Percentiles rank a stretch among this genome's conserved stretches.
Evolutionary conservation across 306 rosid genomes (phyloP).

Genomic region (Ceratonia siliqua): DNA sequence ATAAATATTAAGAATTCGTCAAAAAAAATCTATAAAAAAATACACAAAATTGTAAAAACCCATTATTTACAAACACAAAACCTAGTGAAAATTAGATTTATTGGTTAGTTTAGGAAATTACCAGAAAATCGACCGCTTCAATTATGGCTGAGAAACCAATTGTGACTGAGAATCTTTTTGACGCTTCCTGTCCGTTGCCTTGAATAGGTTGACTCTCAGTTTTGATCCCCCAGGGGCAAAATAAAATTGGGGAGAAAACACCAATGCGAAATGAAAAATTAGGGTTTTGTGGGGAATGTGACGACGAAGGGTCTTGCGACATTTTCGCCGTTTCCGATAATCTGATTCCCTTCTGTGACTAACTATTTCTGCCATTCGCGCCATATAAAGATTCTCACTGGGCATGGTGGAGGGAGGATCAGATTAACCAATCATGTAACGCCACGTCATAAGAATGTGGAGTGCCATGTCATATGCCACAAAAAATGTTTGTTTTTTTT

Average conservation of each 20-base stretch:
- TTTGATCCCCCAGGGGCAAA: not conserved
- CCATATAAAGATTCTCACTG: slow-evolving; percentile 23
- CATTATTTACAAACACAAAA: not conserved
- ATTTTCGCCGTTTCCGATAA: slow-evolving; percentile 37
- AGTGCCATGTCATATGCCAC: too few relatives aligned
- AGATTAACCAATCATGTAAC: too few relatives aligned
- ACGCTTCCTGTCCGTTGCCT: not conserved
- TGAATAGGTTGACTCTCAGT: not conserved
- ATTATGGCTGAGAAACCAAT: not conserved
- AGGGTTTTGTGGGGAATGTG: slow-evolving; percentile 41
- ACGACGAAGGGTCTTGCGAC: slow-evolving; percentile 40
- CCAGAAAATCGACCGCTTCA: slow-evolving; percentile 21
- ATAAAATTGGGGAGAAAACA: not conserved
- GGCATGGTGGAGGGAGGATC: too few relatives aligned
- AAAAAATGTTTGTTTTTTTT: too few relatives aligned
- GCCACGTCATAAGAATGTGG: too few relatives aligned
- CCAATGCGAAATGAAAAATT: slow-evolving; percentile 31
- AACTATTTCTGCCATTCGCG: slow-evolving; percentile 30
- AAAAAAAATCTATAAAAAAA: not conserved
- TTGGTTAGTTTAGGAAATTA: not conserved
- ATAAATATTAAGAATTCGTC: not conserved
- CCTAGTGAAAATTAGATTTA: not conserved
- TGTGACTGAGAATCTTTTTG: not conserved
- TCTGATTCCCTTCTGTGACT: slow-evolving; percentile 39
- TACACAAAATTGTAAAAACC: not conserved